phyloP scores from a whole-genome alignment of 495 filamentous ascomycete species.

The Trichoderma reesei region DNA sequence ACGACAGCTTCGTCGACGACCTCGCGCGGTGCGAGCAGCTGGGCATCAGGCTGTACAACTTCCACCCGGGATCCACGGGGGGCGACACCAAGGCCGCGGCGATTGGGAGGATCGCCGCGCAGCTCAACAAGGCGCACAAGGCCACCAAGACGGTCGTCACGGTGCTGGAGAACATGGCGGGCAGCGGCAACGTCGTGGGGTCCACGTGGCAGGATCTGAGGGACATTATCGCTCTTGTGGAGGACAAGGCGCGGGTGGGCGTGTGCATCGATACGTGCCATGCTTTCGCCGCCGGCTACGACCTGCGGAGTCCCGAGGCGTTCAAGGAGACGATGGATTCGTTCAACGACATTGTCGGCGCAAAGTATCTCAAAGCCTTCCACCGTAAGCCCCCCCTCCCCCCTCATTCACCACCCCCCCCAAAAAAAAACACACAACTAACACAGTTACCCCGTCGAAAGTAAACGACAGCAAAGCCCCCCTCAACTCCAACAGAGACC shows the following conservation, averaged over 20 bases:
- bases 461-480: slow-evolving; percentile 92
- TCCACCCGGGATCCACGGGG: slow-evolving; percentile 82
- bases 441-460: neutral
- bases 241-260: slow-evolving; percentile 79
- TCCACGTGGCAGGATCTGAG: slow-evolving; percentile 73
- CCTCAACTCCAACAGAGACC: slow-evolving; percentile 61
- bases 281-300: slow-evolving; percentile 86
- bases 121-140: slow-evolving; percentile 70
- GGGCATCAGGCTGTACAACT: slow-evolving; percentile 87
- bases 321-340: slow-evolving; percentile 62
- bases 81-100: slow-evolving; percentile 55
- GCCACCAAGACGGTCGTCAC: slow-evolving; percentile 67
- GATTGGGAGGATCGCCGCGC: slow-evolving; percentile 63
- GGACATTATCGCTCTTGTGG: slow-evolving; percentile 67
- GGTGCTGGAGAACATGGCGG: slow-evolving; percentile 92
- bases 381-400: slow-evolving; percentile 33
- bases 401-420: neutral
- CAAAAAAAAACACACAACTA: neutral
- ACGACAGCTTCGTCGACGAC: slow-evolving; percentile 79
- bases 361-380: slow-evolving; percentile 69
- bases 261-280: slow-evolving; percentile 97
- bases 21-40: slow-evolving; percentile 79
- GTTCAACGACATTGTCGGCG: slow-evolving; percentile 73
- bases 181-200: slow-evolving; percentile 79
- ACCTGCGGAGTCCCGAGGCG: slow-evolving; percentile 64